Base-by-base conservation (phyloP, 169 alveolate genomes). In the Perkinsus chesapeaki region DNA sequence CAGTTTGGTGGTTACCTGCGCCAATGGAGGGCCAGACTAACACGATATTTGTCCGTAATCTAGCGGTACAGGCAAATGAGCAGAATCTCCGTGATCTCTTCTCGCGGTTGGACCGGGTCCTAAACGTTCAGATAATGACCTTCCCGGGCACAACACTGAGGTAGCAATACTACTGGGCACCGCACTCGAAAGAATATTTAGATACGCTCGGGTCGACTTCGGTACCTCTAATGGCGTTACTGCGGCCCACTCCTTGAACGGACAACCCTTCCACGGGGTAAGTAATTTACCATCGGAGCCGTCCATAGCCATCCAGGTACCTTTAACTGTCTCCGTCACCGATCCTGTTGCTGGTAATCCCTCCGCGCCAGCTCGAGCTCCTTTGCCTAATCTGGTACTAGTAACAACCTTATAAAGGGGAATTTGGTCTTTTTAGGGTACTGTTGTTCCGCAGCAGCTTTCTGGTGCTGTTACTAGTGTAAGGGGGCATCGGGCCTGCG, bases 21-120 rank as follows among this genome's bases (percentile, higher is more conserved):
- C 82, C 82, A 60, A 60, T 60, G 82, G 82, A 60, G 82, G 82
- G 82, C 7, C 82, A 60, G 82, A 60, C 82, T 16, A 60, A 60
- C 27, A 60, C 82, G 37, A 60, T 60, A 1, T 60, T 60, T 34
- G 82, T 60, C 82, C 82, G 82, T 60, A 60, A 60, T 34, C 31
- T 60, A 60, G 82, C 82, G 82, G 82, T 60, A 60, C 82, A 60
- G 82, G 82, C 82, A 1, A 60, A 60, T 60, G 82, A 60, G 82
- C 82, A 60, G 82, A 60, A 60, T 23, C 82, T 60, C 3, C 82
- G 82, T 1, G 82, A 60, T 34, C 82, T 60, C 82, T 60, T 60
- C 82, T 60, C 82, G 82, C 12, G 82, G 82, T 34, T 60, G 82
- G 82, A 60, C 31, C 12, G 82, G 82, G 82, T 60, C 82, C 82